phyloP scores from a whole-genome alignment of 345 rosid genomes.

The Clausena lansium region DNA sequence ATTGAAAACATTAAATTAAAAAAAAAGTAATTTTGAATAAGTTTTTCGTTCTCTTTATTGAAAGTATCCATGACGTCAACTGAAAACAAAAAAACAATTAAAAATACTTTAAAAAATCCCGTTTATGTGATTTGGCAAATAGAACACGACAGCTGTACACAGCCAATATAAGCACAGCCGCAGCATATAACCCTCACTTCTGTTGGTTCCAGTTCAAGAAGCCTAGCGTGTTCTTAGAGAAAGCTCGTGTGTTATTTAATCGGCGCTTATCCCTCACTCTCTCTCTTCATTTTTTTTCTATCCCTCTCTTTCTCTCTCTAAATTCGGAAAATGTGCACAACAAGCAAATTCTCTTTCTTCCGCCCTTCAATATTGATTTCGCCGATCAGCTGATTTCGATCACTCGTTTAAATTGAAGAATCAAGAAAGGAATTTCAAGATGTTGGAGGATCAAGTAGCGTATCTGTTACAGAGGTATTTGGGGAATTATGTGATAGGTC shows the following conservation, averaged over 20 bases:
- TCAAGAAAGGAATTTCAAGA: constrained; percentile 30
- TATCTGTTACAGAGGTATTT: constrained; percentile 78
- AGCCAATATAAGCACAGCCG: not conserved
- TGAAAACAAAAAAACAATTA: too few species aligned
- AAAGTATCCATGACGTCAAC: too few species aligned
- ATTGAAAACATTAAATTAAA: too few species aligned
- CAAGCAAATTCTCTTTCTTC: not conserved
- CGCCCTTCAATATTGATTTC: not conserved
- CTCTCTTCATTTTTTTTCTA: not conserved
- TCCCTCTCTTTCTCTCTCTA: too few species aligned
- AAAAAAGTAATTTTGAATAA: too few species aligned
- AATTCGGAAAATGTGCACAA: not conserved
- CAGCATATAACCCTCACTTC: not conserved
- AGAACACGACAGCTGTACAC: too few species aligned
- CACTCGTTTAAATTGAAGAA: constrained; percentile 1
- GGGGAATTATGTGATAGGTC: constrained; percentile 88
- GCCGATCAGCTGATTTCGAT: constrained; percentile 1
- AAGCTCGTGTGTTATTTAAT: constrained; percentile 14
- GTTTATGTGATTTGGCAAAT: not conserved
- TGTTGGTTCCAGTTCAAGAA: constrained; percentile 18
- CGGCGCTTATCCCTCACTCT: constrained; percentile 10
- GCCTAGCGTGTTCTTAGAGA: constrained; percentile 39
- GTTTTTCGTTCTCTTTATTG: too few species aligned
- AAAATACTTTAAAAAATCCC: too few species aligned
- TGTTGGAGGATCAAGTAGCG: constrained; percentile 99